Base-by-base conservation (phyloP, 495 filamentous ascomycete genomes). In the Cenococcum geophilum region DNA sequence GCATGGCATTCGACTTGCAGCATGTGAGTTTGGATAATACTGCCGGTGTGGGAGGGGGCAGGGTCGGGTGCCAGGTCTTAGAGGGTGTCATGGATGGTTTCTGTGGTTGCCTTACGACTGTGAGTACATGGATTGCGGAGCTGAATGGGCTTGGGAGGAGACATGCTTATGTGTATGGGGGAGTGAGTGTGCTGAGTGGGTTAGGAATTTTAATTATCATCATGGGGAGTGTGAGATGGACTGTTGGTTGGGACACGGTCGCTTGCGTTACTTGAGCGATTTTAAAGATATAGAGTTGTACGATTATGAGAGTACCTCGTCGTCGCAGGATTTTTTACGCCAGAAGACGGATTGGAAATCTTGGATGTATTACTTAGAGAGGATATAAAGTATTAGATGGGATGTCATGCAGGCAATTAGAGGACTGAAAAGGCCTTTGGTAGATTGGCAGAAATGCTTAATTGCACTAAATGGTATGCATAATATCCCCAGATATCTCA, bases 111-210 rank as follows among this genome's bases (percentile, higher is more conserved):
- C 75, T 89, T 68, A 96, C 92, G 11, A 97, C 92, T 10, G 83
- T 97, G n/a, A 91, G 87, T 67, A 97, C 92, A 5, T 96, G 91
- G 89, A 87, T 93, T 14, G 75, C 77, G 10, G 92, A 97, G 78
- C 68, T 96, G 69, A 82, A 83, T 61, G 83, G 82, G 2, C 68
- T 96, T 70, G 72, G 79, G 64, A 76, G 85, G 34, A 72, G 79
- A 21, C 77, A 91, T 76, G 84, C 85, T 0, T 96, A 92, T 76
- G 57, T 84, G 0, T 97, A 97, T 75, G 91, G 88, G 0, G 68
- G 72, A 0, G 60, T 70, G 40, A 97, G 89, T 72, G 78, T 96
- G 1, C 70, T 71, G 0, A 79, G 79, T 4, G 87, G 80, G 2
- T 71, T 95, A 63, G 83, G 76, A 16, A 72, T 91, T 8, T 69